Evolutionary conservation across 441 rosid genomes (phyloP), one percentile per base, ranked within the genome.

Genomic region (Jatropha multifida): DNA sequence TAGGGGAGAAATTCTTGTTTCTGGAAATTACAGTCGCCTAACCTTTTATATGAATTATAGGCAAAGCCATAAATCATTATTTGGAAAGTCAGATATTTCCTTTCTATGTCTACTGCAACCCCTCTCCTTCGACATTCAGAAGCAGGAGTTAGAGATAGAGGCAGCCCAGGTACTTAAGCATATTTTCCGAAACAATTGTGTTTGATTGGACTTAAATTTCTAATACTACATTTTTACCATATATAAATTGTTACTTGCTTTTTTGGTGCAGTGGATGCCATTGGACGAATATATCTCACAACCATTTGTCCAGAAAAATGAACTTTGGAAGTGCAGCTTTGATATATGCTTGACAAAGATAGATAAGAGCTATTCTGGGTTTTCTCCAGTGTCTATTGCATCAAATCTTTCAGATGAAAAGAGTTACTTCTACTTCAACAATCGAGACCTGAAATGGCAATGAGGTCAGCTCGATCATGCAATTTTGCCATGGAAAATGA

Each of bases 61-160:
- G 82, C 93, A 95, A 79, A 85, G 83, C 80, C 99, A 95, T 89
- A 81, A 80, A 73, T 65, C 84, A 38, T 95, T 90, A 85, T 92
- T 93, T 73, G 88, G 67, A 52, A 95, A 95, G 79, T 92, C 98
- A 5, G 93, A 90, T 84, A 70, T 95, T 79, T 90, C 88, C 85
- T 93, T 93, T 32, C 52, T 93, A 71, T 95, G 99, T 89, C 78
- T 90, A 86, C 54, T 93, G 74, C 88, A 83, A 69, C 99, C 98
- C 38, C 80, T 86, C 72, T 90, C 98, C 55, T 84, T 76, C 41
- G 90, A 92, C 64, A 83, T 93, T 78, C 79, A 78, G 82, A 82
- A 71, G 82, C 97, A 93, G 81, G 93, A 90, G 66, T 40, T 88
- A 4, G 97, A 96, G 88, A 83, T 96, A 44, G 94, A 84, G 56